Evolutionary conservation across 2,329 filamentous ascomycete genomes (phyloP).

Genomic region (Massarina eburnea): DNA sequence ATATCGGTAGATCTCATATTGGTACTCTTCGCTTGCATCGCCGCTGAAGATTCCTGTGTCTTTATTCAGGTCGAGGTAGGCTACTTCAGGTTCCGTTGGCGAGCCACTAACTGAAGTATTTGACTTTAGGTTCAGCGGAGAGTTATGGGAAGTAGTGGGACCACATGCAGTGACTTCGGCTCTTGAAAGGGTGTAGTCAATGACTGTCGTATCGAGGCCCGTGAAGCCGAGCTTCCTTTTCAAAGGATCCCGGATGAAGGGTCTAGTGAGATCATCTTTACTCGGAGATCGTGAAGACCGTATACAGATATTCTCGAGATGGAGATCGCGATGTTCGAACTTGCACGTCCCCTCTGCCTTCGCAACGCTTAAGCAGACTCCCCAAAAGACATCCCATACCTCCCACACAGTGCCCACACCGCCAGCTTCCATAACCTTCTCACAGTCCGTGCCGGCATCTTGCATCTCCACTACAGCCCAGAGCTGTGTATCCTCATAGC

Average conservation of each 20-base stretch:
- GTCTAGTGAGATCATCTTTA: constrained; percentile 26
- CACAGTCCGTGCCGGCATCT: constrained; percentile 62
- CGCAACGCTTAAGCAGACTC: constrained; percentile 62
- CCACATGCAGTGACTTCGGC: constrained; percentile 48
- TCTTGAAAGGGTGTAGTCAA: constrained; percentile 69
- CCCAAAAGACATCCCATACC: constrained; percentile 68
- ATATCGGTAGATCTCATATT: constrained; percentile 59
- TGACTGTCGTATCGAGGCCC: constrained; percentile 63
- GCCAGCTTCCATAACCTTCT: constrained; percentile 38
- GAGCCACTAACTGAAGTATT: constrained; percentile 10
- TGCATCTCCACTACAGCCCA: constrained; percentile 69
- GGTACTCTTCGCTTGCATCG: constrained; percentile 52
- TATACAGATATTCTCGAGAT: constrained; percentile 68
- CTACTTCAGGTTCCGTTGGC: constrained; percentile 30
- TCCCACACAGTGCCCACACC: constrained; percentile 45
- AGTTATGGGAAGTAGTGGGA: neutral
- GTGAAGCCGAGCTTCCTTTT: constrained; percentile 53
- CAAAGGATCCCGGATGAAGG: constrained; percentile 38
- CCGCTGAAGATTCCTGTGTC: constrained; percentile 50
- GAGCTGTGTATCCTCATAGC: constrained; percentile 58
- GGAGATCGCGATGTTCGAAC: constrained; percentile 69
- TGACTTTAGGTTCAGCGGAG: constrained; percentile 2
- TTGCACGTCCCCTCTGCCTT: constrained; percentile 61
- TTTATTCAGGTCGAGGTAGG: constrained; percentile 50
- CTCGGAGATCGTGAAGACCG: constrained; percentile 19